Base-by-base conservation (phyloP, 1,284 basidiomycete genomes). In the Chalciporus sp. region DNA sequence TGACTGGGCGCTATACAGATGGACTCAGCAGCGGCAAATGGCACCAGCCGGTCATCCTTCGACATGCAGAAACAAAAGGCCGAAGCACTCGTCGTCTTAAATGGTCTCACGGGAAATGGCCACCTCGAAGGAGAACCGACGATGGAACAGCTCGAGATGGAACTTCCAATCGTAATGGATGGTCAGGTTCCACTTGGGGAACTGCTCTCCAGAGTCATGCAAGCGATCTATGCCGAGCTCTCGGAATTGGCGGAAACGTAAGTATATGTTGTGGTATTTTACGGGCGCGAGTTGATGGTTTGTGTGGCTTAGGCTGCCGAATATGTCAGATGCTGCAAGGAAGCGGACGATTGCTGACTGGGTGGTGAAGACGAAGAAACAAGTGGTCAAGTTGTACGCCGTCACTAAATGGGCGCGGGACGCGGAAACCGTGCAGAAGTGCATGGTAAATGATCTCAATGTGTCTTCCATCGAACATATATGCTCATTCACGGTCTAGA, bases 371-470 rank as follows among this genome's bases (percentile, higher is more conserved):
- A 90, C 85, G 11, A 91, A 95, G 72, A 90, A 92, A 63, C 92
- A 95, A 63, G 84, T 94, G 43, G 87, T 94, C 47, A 96, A 95
- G 72, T 73, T 96, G 16, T 92, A 94, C 61, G 92, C 92, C 6
- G 82, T 92, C 39, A 81, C 83, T 17, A 89, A 91, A 63, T 95
- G 92, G 92, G 81, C 88, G 23, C 78, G 88, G 58, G 90, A 93
- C 70, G 88, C 90, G 20, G 80, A 82, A 51, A 85, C 85, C 7
- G 85, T 93, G 43, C 88, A 90, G 69, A 92, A 90, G 72, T 89
- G 86, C 75, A 92, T 94, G 90, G 90, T 85, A 60, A 59, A 72
- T 67, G 17, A 5, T 9, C 46, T 23, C 4, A 55, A 26, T 33
- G 28, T 19, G 3, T 41, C 16, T 55, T 19, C 3, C 39, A 42